These are phyloP conservation scores for Gossypium thurberi DNA, from an alignment of 345 rosid genomes.

Conservation along the genomic window DNA sequence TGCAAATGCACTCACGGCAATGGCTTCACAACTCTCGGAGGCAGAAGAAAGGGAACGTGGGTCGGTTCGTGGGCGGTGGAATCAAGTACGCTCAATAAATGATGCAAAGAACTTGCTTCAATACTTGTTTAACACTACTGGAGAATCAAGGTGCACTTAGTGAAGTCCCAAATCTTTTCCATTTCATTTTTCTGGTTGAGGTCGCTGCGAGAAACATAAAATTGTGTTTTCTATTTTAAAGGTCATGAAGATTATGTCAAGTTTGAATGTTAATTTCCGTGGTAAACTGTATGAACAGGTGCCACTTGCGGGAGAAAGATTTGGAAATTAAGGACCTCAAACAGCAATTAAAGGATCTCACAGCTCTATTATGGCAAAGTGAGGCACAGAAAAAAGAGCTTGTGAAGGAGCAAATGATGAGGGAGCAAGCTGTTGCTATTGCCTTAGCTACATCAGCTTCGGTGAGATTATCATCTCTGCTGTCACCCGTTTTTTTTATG, in stretches of 20 bases:
- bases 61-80: constrained; percentile 67
- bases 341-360: constrained; percentile 59
- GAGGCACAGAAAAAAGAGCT: constrained; percentile 58
- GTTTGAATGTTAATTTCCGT: background rate
- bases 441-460: constrained; percentile 48
- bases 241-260: background rate
- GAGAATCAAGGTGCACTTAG: constrained; percentile 50
- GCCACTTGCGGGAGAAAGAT: constrained; percentile 65
- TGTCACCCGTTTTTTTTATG: background rate
- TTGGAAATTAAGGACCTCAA: constrained; percentile 55
- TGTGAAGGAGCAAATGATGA: constrained; percentile 49
- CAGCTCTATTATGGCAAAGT: constrained; percentile 45
- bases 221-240: background rate
- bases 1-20: constrained; percentile 53
- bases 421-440: constrained; percentile 56
- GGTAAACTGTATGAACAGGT: constrained; percentile 29
- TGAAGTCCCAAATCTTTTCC: background rate
- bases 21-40: constrained; percentile 84
- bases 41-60: constrained; percentile 73
- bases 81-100: constrained; percentile 54
- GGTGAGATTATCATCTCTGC: constrained; percentile 27
- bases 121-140: constrained; percentile 52
- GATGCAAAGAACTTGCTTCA: constrained; percentile 78
- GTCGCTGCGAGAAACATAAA: background rate
- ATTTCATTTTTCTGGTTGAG: background rate